Conservation (phyloP, 2,329 filamentous ascomycete species). For the Zymoseptoria pseudotritici region DNA sequence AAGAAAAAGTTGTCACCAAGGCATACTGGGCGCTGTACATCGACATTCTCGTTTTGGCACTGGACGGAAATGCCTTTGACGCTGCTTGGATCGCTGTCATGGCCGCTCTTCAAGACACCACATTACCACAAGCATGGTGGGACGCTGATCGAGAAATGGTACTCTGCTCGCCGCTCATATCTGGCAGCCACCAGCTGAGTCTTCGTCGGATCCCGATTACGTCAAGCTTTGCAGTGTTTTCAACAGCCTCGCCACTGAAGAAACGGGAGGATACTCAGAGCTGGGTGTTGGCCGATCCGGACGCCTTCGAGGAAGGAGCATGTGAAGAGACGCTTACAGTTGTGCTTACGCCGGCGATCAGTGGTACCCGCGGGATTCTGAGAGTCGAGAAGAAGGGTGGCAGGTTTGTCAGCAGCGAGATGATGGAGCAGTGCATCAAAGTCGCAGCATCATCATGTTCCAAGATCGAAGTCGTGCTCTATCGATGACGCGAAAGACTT, state of each 20-base stretch:
- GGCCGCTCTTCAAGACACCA: conserved; percentile 71
- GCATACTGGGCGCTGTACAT: conserved; percentile 95
- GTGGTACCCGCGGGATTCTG: conserved; percentile 51
- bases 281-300: conserved; percentile 82
- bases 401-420: conserved; percentile 55
- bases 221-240: conserved; percentile 72
- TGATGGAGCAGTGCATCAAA: conserved; percentile 53
- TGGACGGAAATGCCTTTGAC: conserved; percentile 88
- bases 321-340: conserved; percentile 79
- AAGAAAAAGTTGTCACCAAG: conserved; percentile 50
- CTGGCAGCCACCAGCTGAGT: conserved; percentile 49
- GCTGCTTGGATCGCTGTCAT: conserved; percentile 79
- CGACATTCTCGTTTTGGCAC: conserved; percentile 86
- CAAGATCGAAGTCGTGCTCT: conserved; percentile 37
- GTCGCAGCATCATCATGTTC: conserved; percentile 59
- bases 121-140: conserved; percentile 72
- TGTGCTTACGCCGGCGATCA: conserved; percentile 56
- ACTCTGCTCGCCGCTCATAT: conserved; percentile 59
- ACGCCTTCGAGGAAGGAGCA: conserved; percentile 79
- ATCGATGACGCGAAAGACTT: neutral
- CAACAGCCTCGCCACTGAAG: conserved; percentile 45
- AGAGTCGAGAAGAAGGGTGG: conserved; percentile 81
- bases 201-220: conserved; percentile 65
- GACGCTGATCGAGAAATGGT: conserved; percentile 73
- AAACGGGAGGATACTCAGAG: conserved; percentile 33